A percentile compares a stretch with the other conserved stretches of the same genome.
These are phyloP conservation scores for Cladosporium sp. DNA, from an alignment of 2,329 filamentous ascomycete species.

Conservation along the genomic window DNA sequence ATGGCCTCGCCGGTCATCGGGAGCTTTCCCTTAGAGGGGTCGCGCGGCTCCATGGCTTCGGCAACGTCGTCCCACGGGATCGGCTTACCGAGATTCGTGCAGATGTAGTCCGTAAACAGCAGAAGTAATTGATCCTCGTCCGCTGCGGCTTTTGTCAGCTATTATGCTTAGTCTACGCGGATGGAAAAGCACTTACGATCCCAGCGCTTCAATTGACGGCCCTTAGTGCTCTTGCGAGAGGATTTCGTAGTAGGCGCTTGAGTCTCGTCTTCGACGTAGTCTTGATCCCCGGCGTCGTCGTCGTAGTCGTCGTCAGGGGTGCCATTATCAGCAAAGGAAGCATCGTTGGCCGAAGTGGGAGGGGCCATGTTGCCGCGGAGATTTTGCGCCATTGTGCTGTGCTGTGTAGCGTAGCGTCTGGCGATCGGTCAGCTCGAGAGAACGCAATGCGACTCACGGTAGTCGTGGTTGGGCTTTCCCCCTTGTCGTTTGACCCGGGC, in stretches of 20 bases:
- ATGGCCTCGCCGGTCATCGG: constrained; percentile 20
- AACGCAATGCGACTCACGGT: no score
- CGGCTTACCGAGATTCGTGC: constrained; percentile 12
- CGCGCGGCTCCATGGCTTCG: constrained; percentile 12
- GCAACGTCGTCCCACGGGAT: constrained; percentile 22
- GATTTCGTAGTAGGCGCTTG: background rate
- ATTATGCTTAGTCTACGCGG: no score
- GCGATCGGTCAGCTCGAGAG: no score
- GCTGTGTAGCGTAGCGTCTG: no score
- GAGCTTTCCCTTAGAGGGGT: background rate
- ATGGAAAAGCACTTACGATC: constrained; percentile 18
- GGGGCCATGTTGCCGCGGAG: no score
- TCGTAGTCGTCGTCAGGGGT: background rate
- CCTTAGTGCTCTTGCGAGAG: constrained; percentile 17
- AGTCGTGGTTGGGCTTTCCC: no score
- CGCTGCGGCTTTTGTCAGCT: constrained; percentile 15
- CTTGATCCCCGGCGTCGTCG: background rate
- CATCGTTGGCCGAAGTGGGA: background rate
- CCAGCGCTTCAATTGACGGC: constrained; percentile 26
- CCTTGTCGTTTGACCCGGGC: no score
- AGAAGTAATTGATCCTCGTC: constrained; percentile 24
- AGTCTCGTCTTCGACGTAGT: background rate
- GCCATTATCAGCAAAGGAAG: background rate
- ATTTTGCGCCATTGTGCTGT: no score
- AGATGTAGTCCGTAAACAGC: constrained; percentile 20